Base-by-base conservation (phyloP, 176 grass and related monocot genomes). In the Oropetium thomaeum region DNA sequence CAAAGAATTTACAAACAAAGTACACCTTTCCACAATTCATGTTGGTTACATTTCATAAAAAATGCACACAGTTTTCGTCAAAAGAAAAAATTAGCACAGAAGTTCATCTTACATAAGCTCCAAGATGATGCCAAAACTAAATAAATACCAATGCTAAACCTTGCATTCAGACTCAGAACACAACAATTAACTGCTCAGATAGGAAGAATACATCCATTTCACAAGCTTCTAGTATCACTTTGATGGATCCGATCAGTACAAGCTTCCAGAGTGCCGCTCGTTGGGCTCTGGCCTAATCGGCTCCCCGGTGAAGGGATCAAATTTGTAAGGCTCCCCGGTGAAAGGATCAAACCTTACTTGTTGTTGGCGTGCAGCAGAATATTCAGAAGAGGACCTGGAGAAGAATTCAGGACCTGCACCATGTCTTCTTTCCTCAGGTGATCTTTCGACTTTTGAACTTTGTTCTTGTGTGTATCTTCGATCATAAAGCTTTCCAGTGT, bases 271-370 rank as follows among this genome's bases (percentile, higher is more conserved):
- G 69, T 49, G 82, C 48, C 25, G n/a, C 1, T 29, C 45, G 67
- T 68, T 78, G 23, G 67, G 58, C 39, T 81, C 76, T 53, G 85
- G 26, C 35, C 85, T 78, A 63, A 97, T 76, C 3, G 81, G 85
- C 38, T 90, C 85, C 38, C 90, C 93, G 0, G 93, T 92, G 81
- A 88, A 97, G 61, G 89, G 93, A 72, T 97, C 89, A 69, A 92
- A 97, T 58, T 81, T 97, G 85, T 88, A 97, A 12, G 87, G 85
- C 66, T 92, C 83, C 12, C 89, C 93, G 10, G 89, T 96, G 79
- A 90, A 92, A 7, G 90, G 90, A 93, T 93, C 90, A 75, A 88
- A 97, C 90, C 72, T 82, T 37, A 84, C 76, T 70, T 88, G 86
- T 70, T 88, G 86, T 23, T 70, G 81, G 6, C 52, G 79, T 17